These are phyloP conservation scores for Xylaria intraflava DNA, from an alignment of 495 filamentous ascomycete species.

Conservation along the genomic window DNA sequence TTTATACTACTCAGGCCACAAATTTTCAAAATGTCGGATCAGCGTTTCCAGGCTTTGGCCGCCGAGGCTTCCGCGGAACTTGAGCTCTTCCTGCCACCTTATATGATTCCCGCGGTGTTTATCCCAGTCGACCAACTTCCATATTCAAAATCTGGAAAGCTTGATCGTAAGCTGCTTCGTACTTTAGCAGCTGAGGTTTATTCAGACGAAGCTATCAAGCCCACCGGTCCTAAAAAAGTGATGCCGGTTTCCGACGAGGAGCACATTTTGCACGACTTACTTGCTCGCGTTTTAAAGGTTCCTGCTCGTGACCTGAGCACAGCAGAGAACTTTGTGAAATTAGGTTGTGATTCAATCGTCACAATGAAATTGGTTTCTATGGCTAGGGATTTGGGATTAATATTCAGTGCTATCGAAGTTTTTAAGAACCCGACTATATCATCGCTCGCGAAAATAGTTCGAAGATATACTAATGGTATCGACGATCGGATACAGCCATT, in stretches of 20 bases:
- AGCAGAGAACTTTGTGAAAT: neutral
- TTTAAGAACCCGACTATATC: neutral
- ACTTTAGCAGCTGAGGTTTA: neutral
- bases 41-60: neutral
- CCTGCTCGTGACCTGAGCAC: neutral
- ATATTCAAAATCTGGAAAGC: neutral
- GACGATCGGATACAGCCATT: neutral
- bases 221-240: neutral
- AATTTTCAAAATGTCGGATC: neutral
- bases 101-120: constrained; percentile 22
- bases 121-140: constrained; percentile 13
- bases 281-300: neutral
- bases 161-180: constrained; percentile 11
- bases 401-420: neutral
- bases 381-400: neutral
- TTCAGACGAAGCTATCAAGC: neutral
- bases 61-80: neutral
- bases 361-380: neutral
- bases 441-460: neutral
- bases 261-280: neutral
- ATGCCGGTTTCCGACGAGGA: neutral
- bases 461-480: neutral
- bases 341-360: neutral
- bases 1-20: neutral
- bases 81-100: constrained; percentile 10